phyloP scores from a whole-genome alignment of 176 grass and related monocot species.

The Puya raimondii region DNA sequence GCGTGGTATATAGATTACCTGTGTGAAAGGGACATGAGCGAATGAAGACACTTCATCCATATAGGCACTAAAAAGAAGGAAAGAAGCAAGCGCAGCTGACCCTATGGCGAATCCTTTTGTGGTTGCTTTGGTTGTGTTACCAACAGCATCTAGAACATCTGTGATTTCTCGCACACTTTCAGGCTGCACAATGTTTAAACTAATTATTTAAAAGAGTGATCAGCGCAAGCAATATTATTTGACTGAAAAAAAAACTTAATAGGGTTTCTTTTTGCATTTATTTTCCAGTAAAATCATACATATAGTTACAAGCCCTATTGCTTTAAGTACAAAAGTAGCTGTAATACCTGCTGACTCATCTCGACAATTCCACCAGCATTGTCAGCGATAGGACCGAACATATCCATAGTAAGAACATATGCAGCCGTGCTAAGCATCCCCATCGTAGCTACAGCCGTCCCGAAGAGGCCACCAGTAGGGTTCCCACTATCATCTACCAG shows the following conservation, averaged over 20 bases:
- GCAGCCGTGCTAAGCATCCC: conserved; percentile 99
- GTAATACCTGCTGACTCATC: conserved; percentile 91
- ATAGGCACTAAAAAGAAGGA: conserved; percentile 97
- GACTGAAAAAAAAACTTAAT: not conserved
- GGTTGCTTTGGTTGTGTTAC: conserved; percentile 97
- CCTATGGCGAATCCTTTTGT: conserved; percentile 99
- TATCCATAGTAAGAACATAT: conserved; percentile 99
- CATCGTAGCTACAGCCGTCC: conserved; percentile 97
- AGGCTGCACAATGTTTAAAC: conserved; percentile 47
- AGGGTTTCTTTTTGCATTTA: not conserved
- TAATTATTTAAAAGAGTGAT: not conserved
- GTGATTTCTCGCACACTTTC: conserved; percentile 98
- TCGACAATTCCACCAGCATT: conserved; percentile 99
- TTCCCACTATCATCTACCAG: conserved; percentile 71
- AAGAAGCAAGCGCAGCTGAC: conserved; percentile 93
- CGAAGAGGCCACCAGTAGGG: conserved; percentile 92
- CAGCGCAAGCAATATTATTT: not conserved
- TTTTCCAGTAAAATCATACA: too few relatives aligned
- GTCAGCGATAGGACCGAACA: conserved; percentile 99
- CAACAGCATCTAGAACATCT: conserved; percentile 93
- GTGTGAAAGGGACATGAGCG: conserved; percentile 70
- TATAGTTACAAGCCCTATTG: too few relatives aligned
- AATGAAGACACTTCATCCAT: conserved; percentile 99
- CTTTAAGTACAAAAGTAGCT: too few relatives aligned
- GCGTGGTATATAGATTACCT: conserved; percentile 42